Conservation (phyloP, 2,329 filamentous ascomycete species). For the Colletotrichum sidae region DNA sequence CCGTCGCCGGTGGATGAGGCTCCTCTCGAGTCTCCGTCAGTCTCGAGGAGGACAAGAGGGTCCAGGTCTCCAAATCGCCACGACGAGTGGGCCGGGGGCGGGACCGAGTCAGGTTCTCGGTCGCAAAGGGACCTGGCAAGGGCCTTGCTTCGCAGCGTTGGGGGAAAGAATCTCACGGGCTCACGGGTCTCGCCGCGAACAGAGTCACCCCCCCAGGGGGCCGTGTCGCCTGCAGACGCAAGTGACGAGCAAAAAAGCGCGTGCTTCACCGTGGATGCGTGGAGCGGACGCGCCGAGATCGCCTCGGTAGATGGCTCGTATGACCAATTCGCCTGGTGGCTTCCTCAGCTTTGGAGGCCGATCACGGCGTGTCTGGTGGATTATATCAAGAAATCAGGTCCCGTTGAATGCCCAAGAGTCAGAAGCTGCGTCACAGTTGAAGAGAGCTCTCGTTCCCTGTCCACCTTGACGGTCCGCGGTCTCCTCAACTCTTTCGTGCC, state of each 20-base stretch:
- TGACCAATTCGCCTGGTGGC: constrained; percentile 26
- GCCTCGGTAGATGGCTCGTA: constrained; percentile 31
- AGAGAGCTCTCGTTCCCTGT: neutral
- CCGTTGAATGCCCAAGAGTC: neutral
- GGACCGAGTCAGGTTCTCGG: constrained; percentile 29
- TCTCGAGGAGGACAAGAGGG: neutral
- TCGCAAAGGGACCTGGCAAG: constrained; percentile 3
- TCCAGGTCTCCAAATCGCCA: constrained; percentile 30
- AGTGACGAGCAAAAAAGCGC: neutral
- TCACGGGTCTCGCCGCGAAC: neutral
- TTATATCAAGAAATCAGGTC: constrained; percentile 29
- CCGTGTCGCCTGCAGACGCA: neutral
- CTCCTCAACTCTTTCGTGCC: neutral
- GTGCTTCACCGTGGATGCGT: neutral
- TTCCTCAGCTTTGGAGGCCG: constrained; percentile 28
- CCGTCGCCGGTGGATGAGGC: constrained; percentile 23
- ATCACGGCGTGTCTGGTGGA: constrained; percentile 32
- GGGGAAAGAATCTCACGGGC: too few species aligned
- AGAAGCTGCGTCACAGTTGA: too few species aligned
- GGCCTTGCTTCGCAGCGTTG: neutral
- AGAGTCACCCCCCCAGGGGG: neutral
- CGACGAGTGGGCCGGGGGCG: constrained; percentile 32
- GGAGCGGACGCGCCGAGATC: constrained; percentile 33
- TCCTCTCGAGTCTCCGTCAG: constrained; percentile 2
- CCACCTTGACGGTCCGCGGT: neutral